Percentiles rank a stretch among this genome's conserved stretches.
These are phyloP conservation scores for Cyclaneusma minus DNA, from an alignment of 2,329 filamentous ascomycete genomes.

Conservation along the genomic window DNA sequence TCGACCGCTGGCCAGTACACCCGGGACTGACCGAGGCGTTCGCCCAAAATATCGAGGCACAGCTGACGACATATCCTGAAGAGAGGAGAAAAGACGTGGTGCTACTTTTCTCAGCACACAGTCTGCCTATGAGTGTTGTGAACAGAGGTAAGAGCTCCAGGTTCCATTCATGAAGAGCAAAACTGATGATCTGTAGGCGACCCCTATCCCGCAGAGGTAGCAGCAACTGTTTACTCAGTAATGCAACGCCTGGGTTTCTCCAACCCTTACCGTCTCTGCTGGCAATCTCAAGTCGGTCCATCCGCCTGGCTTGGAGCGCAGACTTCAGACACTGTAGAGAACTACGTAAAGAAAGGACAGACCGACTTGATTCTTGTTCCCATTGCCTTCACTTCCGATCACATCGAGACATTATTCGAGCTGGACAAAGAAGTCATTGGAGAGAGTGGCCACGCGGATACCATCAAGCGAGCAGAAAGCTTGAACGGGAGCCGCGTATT, in stretches of 20 bases:
- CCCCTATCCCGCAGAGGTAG: constrained; percentile 88
- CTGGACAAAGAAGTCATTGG: constrained; percentile 90
- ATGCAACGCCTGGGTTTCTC: constrained; percentile 79
- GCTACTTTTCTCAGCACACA: constrained; percentile 87
- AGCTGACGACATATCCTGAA: constrained; percentile 68
- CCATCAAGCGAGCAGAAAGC: constrained; percentile 80
- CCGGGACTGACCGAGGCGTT: constrained; percentile 81
- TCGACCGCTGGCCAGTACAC: constrained; percentile 94
- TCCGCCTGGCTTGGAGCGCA: constrained; percentile 92
- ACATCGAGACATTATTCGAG: constrained; percentile 94
- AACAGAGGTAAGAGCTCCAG: constrained; percentile 53
- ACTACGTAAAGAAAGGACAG: constrained; percentile 81
- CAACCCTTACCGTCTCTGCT: constrained; percentile 86
- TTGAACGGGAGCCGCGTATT: constrained; percentile 85
- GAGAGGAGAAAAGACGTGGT: constrained; percentile 69
- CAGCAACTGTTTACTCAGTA: constrained; percentile 91
- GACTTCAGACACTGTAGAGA: constrained; percentile 73
- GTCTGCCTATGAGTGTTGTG: constrained; percentile 90
- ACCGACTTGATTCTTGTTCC: constrained; percentile 84
- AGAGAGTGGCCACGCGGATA: constrained; percentile 62
- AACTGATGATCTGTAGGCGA: constrained; percentile 41
- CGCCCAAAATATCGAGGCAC: constrained; percentile 79
- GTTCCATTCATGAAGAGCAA: constrained; percentile 1
- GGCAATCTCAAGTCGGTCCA: constrained; percentile 96
- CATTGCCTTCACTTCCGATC: constrained; percentile 96